Evolutionary conservation across 495 filamentous ascomycete species (phyloP), one percentile per base, ranked within the genome.

Genomic region (Neurospora tetrasperma): DNA sequence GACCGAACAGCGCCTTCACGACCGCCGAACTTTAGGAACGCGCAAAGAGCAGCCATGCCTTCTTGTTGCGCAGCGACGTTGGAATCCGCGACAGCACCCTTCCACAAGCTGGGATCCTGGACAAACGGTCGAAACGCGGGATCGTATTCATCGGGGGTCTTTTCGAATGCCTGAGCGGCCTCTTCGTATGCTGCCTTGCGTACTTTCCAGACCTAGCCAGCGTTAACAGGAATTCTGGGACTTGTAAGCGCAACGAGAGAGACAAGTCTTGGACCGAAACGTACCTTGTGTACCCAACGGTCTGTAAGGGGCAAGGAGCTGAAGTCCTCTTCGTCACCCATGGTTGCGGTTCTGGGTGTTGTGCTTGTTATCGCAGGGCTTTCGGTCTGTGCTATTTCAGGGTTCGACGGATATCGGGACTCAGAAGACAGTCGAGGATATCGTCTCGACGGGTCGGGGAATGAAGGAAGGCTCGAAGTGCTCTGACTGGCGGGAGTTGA

Each of bases 51-150:
- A 42, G 87, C 89, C 62, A 99, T 88, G 74, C 93, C 96, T 72
- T 99, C 96, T 80, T 95, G 91, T 79, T 99, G 96, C 71, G 96
- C 96, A 10, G 96, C 96, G 71, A 99, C 96, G 78, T 99, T 98
- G 40, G 96, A 98, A 81, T 99, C 96, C 70, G 91, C 90, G 6
- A 94, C 94, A 1, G 94, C 96, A 40, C 90, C 91, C 82, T 97
- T 97, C 95, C 93, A 97, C 74, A 98, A 78, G 40, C 89, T 84
- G 3, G 94, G 86, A 74, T 98, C 95, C 79, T 94, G 89, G 72
- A 94, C 82, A 80, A 98, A 98, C 9, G 93, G 92, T 70, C 88
- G 86, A 73, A 98, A 97, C 9, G 90, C 89, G 11, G 94, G 91
- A 77, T 96, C 91, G 75, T 92, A 88, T 80, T 98, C 96, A 84